Conservation (phyloP, 2,329 filamentous ascomycete genomes). For the Akanthomyces uredinophilus region DNA sequence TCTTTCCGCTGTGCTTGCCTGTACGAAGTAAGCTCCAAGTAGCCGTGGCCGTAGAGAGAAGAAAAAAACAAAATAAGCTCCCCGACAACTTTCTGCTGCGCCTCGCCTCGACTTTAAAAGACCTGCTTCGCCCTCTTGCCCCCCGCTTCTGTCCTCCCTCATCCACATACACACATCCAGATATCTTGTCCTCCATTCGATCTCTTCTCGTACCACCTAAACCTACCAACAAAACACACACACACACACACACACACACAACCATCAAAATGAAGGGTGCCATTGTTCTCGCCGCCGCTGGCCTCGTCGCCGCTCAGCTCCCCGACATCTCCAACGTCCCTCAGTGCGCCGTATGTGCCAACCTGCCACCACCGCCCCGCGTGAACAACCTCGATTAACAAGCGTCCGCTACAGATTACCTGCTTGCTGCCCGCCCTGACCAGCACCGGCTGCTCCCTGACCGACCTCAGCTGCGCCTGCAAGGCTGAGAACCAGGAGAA, state of each 20-base stretch:
- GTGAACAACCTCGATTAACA: constrained; percentile 1
- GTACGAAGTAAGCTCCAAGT: background rate
- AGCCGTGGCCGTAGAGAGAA: background rate
- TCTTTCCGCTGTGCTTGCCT: background rate
- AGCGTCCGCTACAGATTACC: constrained; percentile 19
- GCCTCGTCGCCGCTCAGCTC: constrained; percentile 34
- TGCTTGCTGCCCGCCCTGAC: constrained; percentile 34
- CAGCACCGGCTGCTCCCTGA: constrained; percentile 31
- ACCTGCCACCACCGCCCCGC: background rate
- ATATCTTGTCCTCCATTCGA: background rate
- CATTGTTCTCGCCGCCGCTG: constrained; percentile 28
- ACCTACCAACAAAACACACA: constrained; percentile 5
- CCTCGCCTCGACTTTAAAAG: background rate
- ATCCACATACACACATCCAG: background rate
- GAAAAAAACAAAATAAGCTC: background rate
- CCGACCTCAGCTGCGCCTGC: constrained; percentile 37
- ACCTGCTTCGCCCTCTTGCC: background rate
- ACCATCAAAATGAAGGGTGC: constrained; percentile 37
- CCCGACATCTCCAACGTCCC: constrained; percentile 29
- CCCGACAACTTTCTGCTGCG: background rate
- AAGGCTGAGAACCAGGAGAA: constrained; percentile 27
- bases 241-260: too few relatives aligned
- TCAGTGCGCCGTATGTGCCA: constrained; percentile 35
- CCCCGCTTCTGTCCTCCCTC: background rate
- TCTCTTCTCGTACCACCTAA: background rate